Evolutionary conservation across 1,284 basidiomycete species (phyloP), one percentile per base, ranked within the genome.

Genomic region (Farysia itapuensis): DNA sequence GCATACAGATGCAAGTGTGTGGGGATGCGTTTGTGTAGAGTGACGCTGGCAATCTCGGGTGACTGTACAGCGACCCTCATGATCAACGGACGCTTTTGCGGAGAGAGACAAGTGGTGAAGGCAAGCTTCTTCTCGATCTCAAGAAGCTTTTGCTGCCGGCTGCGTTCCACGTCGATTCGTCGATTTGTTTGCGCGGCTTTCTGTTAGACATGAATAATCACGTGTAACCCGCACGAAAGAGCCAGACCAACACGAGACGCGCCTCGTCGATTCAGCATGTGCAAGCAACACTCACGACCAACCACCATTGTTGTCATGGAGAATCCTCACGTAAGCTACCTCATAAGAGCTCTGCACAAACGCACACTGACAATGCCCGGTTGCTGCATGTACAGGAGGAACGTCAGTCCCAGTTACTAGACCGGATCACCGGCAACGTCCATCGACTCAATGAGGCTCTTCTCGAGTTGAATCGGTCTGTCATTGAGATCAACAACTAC

Each of bases 381-480:
- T n/a, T n/a, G n/a, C n/a, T n/a, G n/a, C n/a, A 18, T 19, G 12
- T 88, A 20, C 89, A 94, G 72, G 89, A 90, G 53, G 89, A 92
- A 77, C 82, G 89, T 51, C 91, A 95, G 75, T 89, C 88, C 24
- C 84, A 91, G 28, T 82, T 94, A 24, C 81, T 94, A 3, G 89
- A 92, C 69, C 83, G 91, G 21, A 93, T 95, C 60, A 81, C 91
- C 29, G 92, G 91, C 78, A 94, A 90, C 67, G 84, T 88, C 9
- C 90, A 91, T 59, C 68, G 86, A 78, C 35, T 67, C 23, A 67
- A 41, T 40, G 44, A 63, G 28, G 59, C 39, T 30, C 67, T 47
- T 37, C 76, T 84, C n/a, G 89, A 91, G 70, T 80, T 91, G 43
- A 89, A 89, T 70, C 84, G 86, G 52, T 87, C 85, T 52, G 78